Percentiles rank a stretch among this genome's conserved stretches.
These are phyloP conservation scores for Meredithiella fracta DNA, from an alignment of 2,329 filamentous ascomycete species.

Conservation along the genomic window DNA sequence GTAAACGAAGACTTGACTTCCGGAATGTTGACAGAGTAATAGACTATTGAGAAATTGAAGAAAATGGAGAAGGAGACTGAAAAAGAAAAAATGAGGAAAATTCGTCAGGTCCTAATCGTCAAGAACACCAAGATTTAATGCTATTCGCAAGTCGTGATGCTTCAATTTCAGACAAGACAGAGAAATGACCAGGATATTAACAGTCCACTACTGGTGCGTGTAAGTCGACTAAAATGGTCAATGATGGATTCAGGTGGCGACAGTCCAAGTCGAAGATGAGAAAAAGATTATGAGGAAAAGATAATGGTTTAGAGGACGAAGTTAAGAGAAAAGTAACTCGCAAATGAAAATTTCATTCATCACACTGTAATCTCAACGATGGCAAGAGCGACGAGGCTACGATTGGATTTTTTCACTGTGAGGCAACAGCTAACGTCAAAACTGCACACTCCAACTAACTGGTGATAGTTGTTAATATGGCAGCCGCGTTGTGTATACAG, in stretches of 20 bases:
- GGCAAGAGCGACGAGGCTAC: constrained; percentile 5
- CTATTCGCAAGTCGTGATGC: too few species aligned
- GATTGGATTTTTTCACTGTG: not conserved
- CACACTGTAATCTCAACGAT: not conserved
- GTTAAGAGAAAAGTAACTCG: not conserved
- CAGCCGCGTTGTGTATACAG: constrained; percentile 1
- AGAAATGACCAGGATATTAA: not conserved
- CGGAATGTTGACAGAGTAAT: too few species aligned
- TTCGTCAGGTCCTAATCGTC: not conserved
- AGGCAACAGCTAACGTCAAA: constrained; percentile 1
- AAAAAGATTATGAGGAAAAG: not conserved
- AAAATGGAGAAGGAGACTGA: too few species aligned
- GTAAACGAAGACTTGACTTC: too few species aligned
- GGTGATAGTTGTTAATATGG: constrained; percentile 2
- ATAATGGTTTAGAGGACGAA: not conserved
- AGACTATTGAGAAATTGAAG: too few species aligned
- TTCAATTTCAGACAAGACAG: too few species aligned
- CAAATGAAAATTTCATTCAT: not conserved
- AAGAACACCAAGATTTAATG: not conserved
- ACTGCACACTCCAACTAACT: constrained; percentile 1
- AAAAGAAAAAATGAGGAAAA: too few species aligned
- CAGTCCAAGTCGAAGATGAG: not conserved
- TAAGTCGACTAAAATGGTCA: constrained; percentile 4
- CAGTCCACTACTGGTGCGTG: not conserved
- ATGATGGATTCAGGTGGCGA: not conserved